Conservation (phyloP, 1,139 yeast genomes). For the Scheffersomyces cryptocercus region DNA sequence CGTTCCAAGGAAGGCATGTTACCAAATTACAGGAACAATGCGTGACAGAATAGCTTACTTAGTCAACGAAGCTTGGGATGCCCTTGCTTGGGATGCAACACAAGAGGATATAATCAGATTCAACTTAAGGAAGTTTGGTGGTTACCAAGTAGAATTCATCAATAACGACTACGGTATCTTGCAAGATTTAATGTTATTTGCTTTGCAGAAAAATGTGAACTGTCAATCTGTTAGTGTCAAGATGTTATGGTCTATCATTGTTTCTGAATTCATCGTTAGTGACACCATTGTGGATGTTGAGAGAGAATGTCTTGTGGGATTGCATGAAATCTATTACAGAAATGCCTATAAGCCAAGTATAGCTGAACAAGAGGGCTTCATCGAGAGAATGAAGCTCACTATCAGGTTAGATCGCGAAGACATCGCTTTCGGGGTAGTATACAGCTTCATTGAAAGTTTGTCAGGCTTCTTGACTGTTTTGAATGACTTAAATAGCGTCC, state of each 20-base stretch:
- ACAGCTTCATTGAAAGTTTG: conserved; percentile 55
- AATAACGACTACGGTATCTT: conserved; percentile 61
- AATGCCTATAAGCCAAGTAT: conserved; percentile 57
- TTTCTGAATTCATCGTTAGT: conserved; percentile 63
- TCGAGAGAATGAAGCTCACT: conserved; percentile 51
- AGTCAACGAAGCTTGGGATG: conserved; percentile 68
- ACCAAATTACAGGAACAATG: conserved; percentile 62
- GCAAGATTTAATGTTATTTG: conserved; percentile 65
- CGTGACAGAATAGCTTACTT: conserved; percentile 61
- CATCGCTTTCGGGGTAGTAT: conserved; percentile 57
- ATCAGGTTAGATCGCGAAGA: conserved; percentile 66
- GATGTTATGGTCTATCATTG: conserved; percentile 70
- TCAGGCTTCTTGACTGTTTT: conserved; percentile 66
- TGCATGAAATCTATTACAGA: conserved; percentile 65
- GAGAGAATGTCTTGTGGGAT: conserved; percentile 59
- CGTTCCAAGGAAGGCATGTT: conserved; percentile 73
- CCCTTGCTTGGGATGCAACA: conserved; percentile 68
- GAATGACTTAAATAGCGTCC: conserved; percentile 71
- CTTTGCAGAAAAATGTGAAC: conserved; percentile 64
- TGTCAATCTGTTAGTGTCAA: conserved; percentile 69
- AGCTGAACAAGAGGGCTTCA: conserved; percentile 55
- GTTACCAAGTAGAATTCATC: conserved; percentile 70
- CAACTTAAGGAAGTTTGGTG: conserved; percentile 65
- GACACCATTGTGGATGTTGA: conserved; percentile 63
- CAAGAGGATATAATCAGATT: conserved; percentile 62